Conservation (phyloP, 1,284 basidiomycete genomes). For the Microbotryum violaceum region DNA sequence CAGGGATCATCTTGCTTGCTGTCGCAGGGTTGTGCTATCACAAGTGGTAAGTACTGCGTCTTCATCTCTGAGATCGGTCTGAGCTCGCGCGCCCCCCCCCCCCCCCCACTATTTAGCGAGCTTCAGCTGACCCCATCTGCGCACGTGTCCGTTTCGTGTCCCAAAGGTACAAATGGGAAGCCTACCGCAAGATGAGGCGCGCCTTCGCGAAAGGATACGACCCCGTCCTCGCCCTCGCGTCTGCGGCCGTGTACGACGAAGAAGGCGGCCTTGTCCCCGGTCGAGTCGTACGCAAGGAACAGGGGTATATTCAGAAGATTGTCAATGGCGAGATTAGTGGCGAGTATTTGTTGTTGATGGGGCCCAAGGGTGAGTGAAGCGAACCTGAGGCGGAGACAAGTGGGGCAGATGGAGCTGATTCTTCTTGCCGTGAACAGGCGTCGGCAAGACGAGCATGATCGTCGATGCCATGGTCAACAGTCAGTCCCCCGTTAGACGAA, state of each 20-base stretch:
- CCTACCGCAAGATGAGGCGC: slow-evolving; percentile 33
- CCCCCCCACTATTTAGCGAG: not conserved
- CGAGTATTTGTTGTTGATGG: slow-evolving; percentile 33
- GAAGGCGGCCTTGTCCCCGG: slow-evolving; percentile 7
- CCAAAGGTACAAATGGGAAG: slow-evolving; percentile 33
- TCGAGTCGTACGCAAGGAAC: slow-evolving; percentile 31
- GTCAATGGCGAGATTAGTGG: slow-evolving; percentile 33
- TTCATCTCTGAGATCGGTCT: too few species aligned
- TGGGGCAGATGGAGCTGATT: not conserved
- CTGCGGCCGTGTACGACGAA: slow-evolving; percentile 16
- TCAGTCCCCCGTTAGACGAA: not conserved
- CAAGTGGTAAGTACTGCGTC: slow-evolving; percentile 11
- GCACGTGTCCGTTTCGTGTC: not conserved
- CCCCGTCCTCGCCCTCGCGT: slow-evolving; percentile 34
- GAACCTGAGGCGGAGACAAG: not conserved
- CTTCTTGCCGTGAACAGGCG: slow-evolving; percentile 15
- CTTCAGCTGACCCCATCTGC: too few species aligned
- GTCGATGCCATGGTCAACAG: slow-evolving; percentile 27
- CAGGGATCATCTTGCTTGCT: slow-evolving; percentile 6
- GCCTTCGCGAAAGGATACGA: slow-evolving; percentile 35
- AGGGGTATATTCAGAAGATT: slow-evolving; percentile 32
- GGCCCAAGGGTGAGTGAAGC: slow-evolving; percentile 1
- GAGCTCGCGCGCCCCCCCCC: not conserved
- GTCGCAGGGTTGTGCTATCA: slow-evolving; percentile 20
- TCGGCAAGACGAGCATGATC: slow-evolving; percentile 33